A percentile compares a stretch with the other conserved stretches of the same genome.
Conservation (phyloP, 805 yeast genomes). For the Starmerella tilneyi region DNA sequence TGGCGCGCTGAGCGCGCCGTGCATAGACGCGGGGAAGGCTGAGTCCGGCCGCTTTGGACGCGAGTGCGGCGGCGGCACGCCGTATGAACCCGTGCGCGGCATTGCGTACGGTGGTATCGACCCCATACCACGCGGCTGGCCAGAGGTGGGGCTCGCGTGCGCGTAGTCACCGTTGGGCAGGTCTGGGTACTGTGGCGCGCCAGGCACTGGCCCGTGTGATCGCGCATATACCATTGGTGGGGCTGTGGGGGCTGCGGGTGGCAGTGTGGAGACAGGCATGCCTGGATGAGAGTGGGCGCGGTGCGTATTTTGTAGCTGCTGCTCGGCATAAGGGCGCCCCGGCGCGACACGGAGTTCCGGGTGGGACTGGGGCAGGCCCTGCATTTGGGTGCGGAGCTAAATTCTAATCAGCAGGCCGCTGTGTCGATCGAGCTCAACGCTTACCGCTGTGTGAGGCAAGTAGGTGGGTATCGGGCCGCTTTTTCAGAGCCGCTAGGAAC, state of each 20-base stretch:
- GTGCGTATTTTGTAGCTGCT: not conserved
- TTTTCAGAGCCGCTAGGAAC: not conserved
- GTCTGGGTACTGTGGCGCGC: too few species aligned
- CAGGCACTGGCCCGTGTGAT: too few species aligned
- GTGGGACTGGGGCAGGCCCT: conserved; percentile 2
- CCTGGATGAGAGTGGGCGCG: not conserved
- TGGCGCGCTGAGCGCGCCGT: too few species aligned
- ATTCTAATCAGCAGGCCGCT: not conserved
- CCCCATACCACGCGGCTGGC: too few species aligned
- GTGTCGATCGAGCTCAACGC: too few species aligned
- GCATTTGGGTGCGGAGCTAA: not conserved
- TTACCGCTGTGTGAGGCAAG: too few species aligned
- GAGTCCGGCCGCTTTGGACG: too few species aligned
- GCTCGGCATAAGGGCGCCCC: not conserved
- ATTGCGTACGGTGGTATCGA: too few species aligned
- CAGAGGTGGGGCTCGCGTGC: too few species aligned
- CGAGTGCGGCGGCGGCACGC: not conserved
- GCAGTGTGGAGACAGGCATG: not conserved
- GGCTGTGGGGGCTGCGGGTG: not conserved
- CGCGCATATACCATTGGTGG: too few species aligned
- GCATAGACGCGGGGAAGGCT: too few species aligned
- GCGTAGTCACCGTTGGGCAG: too few species aligned
- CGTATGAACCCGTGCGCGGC: not conserved
- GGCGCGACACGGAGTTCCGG: not conserved
- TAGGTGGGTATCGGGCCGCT: not conserved